Percentiles rank a stretch among this genome's conserved stretches.
Evolutionary conservation across 495 filamentous ascomycete species (phyloP).

Genomic region (Neurospora hispaniola): DNA sequence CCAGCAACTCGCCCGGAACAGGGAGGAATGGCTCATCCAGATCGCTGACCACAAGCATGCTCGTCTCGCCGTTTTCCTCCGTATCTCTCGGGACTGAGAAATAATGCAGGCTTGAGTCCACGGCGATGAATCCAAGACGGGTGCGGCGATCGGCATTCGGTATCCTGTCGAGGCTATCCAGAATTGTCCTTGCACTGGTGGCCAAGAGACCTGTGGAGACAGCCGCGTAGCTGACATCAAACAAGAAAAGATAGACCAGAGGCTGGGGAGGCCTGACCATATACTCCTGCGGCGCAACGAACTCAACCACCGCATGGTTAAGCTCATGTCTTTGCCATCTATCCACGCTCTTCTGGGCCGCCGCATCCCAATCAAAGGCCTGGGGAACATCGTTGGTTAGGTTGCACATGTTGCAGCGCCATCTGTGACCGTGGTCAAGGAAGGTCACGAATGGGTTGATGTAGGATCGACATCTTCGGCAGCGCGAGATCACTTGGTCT

Average conservation of each 20-base stretch:
- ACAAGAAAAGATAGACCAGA: slow-evolving; percentile 93
- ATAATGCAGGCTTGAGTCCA: slow-evolving; percentile 91
- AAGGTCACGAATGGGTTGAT: slow-evolving; percentile 97
- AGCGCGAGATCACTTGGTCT: slow-evolving; percentile 94
- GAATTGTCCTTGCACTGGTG: slow-evolving; percentile 84
- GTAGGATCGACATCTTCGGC: slow-evolving; percentile 88
- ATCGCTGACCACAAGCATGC: slow-evolving; percentile 92
- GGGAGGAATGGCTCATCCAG: slow-evolving; percentile 95
- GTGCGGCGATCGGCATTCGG: slow-evolving; percentile 93
- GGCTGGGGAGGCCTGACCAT: slow-evolving; percentile 98
- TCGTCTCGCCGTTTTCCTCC: slow-evolving; percentile 68
- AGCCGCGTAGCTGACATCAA: slow-evolving; percentile 90
- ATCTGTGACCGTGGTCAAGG: slow-evolving; percentile 91
- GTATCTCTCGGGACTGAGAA: slow-evolving; percentile 86
- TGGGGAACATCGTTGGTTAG: slow-evolving; percentile 97
- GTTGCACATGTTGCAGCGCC: slow-evolving; percentile 99
- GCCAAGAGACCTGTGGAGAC: slow-evolving; percentile 91
- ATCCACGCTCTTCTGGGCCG: slow-evolving; percentile 79
- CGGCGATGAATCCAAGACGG: slow-evolving; percentile 86
- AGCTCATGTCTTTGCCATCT: slow-evolving; percentile 82
- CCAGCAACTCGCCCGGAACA: slow-evolving; percentile 84
- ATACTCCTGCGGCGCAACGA: slow-evolving; percentile 96
- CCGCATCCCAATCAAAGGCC: slow-evolving; percentile 95
- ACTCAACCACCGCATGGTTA: slow-evolving; percentile 91
- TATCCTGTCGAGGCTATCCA: slow-evolving; percentile 92